phyloP scores from a whole-genome alignment of 441 rosid species.

The Manihot esculenta region DNA sequence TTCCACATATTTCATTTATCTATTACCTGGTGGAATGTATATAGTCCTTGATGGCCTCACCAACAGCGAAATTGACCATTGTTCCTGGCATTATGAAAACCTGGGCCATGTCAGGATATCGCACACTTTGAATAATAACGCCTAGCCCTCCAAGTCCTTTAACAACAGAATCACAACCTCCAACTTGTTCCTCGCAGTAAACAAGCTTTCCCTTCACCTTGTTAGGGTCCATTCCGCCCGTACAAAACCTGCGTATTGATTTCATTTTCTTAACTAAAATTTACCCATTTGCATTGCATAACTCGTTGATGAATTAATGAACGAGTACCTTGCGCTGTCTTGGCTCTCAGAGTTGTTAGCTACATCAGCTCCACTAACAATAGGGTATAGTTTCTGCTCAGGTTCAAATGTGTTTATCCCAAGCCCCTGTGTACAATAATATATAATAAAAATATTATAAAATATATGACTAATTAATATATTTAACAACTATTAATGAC shows the following conservation, averaged over 20 bases:
- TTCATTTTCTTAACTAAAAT: no score
- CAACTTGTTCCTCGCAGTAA: constrained; percentile 41
- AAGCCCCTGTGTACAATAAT: constrained; percentile 64
- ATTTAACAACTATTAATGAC: no score
- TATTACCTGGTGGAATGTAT: constrained; percentile 66
- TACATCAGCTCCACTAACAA: constrained; percentile 67
- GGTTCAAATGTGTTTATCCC: constrained; percentile 62
- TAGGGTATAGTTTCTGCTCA: constrained; percentile 53
- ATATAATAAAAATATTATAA: no score
- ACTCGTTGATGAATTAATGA: not conserved
- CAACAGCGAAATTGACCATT: constrained; percentile 51
- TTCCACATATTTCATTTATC: not conserved
- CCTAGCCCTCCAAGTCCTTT: constrained; percentile 69
- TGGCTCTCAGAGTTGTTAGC: constrained; percentile 36
- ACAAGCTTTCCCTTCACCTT: constrained; percentile 78
- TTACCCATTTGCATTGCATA: not conserved
- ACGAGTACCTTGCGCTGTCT: constrained; percentile 40
- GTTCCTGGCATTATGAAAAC: constrained; percentile 80
- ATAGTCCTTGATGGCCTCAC: constrained; percentile 44
- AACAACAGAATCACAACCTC: constrained; percentile 65
- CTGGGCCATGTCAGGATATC: constrained; percentile 62
- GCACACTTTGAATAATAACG: constrained; percentile 41
- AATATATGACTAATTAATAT: no score
- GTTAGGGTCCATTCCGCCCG: constrained; percentile 47
- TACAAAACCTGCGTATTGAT: constrained; percentile 46